These are phyloP conservation scores for Globisporangium parvum DNA, from an alignment of 352 stramenopile species.

Conservation along the genomic window DNA sequence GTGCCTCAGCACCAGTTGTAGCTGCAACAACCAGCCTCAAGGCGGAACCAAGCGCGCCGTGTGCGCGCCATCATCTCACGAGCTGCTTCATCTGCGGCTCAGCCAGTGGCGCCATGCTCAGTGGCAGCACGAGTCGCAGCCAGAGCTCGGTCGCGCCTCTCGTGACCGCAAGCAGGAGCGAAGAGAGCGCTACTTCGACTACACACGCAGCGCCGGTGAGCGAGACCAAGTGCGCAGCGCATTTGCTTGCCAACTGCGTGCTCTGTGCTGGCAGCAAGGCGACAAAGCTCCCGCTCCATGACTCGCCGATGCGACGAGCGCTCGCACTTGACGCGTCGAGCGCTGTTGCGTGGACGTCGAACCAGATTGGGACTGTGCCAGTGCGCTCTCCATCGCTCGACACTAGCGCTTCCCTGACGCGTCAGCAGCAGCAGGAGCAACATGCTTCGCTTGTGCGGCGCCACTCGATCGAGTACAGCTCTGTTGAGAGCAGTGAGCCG, in stretches of 20 bases:
- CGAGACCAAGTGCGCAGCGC: conserved; percentile 38
- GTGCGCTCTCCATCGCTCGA: neutral
- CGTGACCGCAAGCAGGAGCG: too few species aligned
- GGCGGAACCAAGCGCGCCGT: conserved; percentile 12
- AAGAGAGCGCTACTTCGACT: neutral
- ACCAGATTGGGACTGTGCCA: neutral
- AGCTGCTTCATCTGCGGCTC: conserved; percentile 67
- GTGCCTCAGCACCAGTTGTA: neutral
- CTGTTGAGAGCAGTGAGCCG: neutral
- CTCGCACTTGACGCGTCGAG: neutral
- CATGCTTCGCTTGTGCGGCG: neutral
- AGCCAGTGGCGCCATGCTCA: neutral
- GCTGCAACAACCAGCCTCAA: neutral
- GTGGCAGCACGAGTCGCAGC: neutral
- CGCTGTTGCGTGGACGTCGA: conserved; percentile 2
- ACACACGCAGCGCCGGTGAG: neutral
- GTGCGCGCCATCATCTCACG: conserved; percentile 41
- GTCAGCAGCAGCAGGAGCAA: neutral
- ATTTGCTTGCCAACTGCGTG: conserved; percentile 67
- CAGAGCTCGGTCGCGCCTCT: neutral
- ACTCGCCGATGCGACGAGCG: too few species aligned
- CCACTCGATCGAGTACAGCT: conserved; percentile 6
- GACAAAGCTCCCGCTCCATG: conserved; percentile 2
- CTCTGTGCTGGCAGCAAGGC: conserved; percentile 40
- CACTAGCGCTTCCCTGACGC: neutral